phyloP scores from a whole-genome alignment of 2,329 filamentous ascomycete genomes.

The Keithomyces neogunnii region DNA sequence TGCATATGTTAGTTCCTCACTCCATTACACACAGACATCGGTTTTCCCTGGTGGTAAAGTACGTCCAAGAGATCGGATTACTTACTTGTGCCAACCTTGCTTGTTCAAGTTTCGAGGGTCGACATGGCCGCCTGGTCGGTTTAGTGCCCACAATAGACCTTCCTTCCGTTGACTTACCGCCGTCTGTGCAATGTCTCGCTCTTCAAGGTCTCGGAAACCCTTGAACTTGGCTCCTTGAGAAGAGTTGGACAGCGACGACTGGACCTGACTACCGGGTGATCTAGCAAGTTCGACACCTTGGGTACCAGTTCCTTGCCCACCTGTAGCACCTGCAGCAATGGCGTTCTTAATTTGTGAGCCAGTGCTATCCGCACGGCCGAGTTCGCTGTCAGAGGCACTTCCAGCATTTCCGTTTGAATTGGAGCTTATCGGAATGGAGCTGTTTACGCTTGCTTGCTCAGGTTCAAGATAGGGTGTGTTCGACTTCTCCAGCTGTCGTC shows the following conservation, averaged over 20 bases:
- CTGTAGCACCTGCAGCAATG: conserved; percentile 32
- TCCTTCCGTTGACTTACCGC: conserved; percentile 69
- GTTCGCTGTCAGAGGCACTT: conserved; percentile 56
- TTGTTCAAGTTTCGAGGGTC: conserved; percentile 95
- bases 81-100: conserved; percentile 97
- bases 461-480: conserved; percentile 65
- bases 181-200: conserved; percentile 56
- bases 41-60: not conserved
- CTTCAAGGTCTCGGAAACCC: conserved; percentile 86
- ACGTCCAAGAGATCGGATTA: conserved; percentile 13
- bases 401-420: conserved; percentile 35
- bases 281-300: conserved; percentile 38
- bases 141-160: conserved; percentile 89
- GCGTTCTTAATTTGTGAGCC: conserved; percentile 55
- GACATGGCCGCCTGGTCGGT: conserved; percentile 84
- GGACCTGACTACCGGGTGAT: conserved; percentile 46
- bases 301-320: conserved; percentile 19
- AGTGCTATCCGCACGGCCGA: conserved; percentile 66
- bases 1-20: conserved; percentile 10
- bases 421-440: conserved; percentile 20
- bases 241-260: conserved; percentile 40
- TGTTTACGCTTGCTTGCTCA: conserved; percentile 43
- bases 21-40: too few relatives aligned
- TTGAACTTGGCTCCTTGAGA: conserved; percentile 62
- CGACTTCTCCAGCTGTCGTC: conserved; percentile 81